Base-by-base conservation (phyloP, 345 rosid genomes). In the Capsella bursapastoris region DNA sequence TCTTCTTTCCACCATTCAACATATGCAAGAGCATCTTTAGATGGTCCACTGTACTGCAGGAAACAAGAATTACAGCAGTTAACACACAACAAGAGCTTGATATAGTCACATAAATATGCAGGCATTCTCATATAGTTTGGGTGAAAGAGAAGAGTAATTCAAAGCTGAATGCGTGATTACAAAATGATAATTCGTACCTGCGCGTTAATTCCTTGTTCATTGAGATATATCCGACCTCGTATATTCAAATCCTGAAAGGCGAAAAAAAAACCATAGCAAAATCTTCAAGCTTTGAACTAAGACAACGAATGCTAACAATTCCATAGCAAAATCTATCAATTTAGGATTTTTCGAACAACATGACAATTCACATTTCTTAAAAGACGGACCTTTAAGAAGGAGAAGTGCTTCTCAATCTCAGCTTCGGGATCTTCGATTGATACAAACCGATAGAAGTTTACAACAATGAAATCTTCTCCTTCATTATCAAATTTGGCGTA, bases 31-130 rank as follows among this genome's bases (percentile, higher is more conserved):
- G 91, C 90, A 65, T 94, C 89, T 78, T 70, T 75, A 35, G 86
- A 82, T 71, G 95, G 97, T 7, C 98, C 98, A 78, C 98, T 94
- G 83, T 83, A 94, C 98, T 88, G 92, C 89, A 83, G 49, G 73
- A 34, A 57, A n/a, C 35, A 76, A 35, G 51, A 66, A 10, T 76
- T 14, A 15, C 29, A 50, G 0, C 58, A 66, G 58, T 71, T 7
- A 78, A 71, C 52, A 71, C 41, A 47, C 32, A 57, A 47, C 32
- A 70, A 56, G 48, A 12, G 28, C 27, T 48, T 49, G 37, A 41
- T 62, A 10, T 10, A 43, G 48, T 43, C 48, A 43, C 48, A 43
- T 43, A 43, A 13, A 13, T 5, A 35, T 50, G 4, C n/a, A 73
- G 3, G 4, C 28, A 74, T 56, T n/a, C 55, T 41, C 56, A 18